These are phyloP conservation scores for Guadua angustifolia DNA, from an alignment of 176 grass and related monocot species.

Conservation along the genomic window DNA sequence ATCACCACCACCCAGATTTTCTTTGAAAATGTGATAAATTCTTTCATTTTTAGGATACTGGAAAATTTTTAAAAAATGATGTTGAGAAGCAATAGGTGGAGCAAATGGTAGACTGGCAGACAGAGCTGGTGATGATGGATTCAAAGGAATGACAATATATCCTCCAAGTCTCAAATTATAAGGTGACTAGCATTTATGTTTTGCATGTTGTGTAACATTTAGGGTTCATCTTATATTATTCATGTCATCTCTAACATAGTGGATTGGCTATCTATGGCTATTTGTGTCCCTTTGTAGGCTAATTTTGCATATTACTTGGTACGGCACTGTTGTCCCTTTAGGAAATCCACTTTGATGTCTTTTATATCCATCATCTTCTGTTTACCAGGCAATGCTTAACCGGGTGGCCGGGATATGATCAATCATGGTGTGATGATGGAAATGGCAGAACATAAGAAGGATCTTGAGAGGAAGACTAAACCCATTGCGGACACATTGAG, in stretches of 20 bases:
- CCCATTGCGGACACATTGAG: no score
- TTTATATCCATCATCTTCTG: constrained; percentile 41
- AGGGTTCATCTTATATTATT: background rate
- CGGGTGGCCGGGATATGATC: constrained; percentile 92
- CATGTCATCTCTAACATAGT: background rate
- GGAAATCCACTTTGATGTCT: background rate
- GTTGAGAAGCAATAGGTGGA: background rate
- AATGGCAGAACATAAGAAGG: constrained; percentile 97
- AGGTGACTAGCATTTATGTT: constrained; percentile 54
- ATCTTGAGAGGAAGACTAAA: background rate
- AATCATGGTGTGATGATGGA: constrained; percentile 99
- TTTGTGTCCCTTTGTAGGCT: background rate
- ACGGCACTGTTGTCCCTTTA: background rate
- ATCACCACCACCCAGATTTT: constrained; percentile 12
- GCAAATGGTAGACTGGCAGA: constrained; percentile 85
- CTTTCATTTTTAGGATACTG: constrained; percentile 62
- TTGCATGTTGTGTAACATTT: background rate
- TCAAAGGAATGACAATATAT: constrained; percentile 90
- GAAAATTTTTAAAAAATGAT: background rate
- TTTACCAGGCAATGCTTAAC: constrained; percentile 75
- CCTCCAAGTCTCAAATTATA: constrained; percentile 89
- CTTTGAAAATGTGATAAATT: constrained; percentile 3
- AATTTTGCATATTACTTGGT: constrained; percentile 25
- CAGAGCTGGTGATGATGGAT: constrained; percentile 92
- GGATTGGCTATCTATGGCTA: no score